Base-by-base conservation (phyloP, 73 alveolate genomes). In the Loxodes magnus region DNA sequence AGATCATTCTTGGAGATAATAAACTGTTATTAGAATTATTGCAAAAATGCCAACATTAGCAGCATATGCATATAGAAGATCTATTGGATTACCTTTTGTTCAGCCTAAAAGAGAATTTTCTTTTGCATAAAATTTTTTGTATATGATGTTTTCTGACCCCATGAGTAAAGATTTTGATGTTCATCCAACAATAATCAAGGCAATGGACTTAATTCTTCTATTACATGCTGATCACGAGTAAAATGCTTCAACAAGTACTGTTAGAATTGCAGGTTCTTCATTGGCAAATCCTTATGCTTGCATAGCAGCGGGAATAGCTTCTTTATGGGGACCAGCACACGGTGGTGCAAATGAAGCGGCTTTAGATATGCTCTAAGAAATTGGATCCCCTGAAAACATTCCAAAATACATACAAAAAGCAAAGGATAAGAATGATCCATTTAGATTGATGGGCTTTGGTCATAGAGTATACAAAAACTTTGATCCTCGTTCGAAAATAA, bases 281-380 rank as follows among this genome's bases (percentile, higher is more conserved):
- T 63, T 44, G 16, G 98, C 98, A 12, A 91, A 91, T 62, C 98
- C 98, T 22, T 87, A 74, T 43, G 96, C 97, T n/a, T 91, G 98
- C 54, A 76, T 91, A 35, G 94, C 98, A 4, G 94, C 96, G 15
- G 98, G 98, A 14, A 90, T 91, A 3, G 95, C 98, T 2, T 64
- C 92, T n/a, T 56, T 91, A 27, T 91, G 98, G 97, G 98, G 98
- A 36, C 98, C 96, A 19, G 88, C 88, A 19, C 98, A 91, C 39
- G 98, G 98, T n/a, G 98, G 98, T 4, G 98, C 96, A 20, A 90
- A 86, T 42, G 93, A 90, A 56, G 96, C 98, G 12, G 94, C 74
- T 5, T 58, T 84, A 4, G 42, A 67, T 19, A 84, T 84, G 96
- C 82, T 84, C 20, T 78, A 69, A 28, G 84, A 78, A 51, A 79